phyloP scores from a whole-genome alignment of 345 rosid species.

The Salix udensis region DNA sequence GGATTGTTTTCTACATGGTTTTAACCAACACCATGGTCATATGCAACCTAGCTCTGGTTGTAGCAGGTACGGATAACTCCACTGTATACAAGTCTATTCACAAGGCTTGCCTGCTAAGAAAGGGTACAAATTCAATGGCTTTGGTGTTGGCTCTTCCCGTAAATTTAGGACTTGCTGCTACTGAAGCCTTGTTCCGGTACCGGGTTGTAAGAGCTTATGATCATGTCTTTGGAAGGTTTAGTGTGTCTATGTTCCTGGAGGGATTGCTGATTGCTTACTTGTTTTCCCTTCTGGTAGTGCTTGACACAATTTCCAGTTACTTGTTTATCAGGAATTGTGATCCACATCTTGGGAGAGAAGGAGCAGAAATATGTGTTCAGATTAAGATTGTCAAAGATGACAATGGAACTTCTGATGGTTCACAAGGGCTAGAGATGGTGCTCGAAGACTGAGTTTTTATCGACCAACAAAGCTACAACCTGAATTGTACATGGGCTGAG shows the following conservation, averaged over 20 bases:
- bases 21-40: constrained; percentile 7
- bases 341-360: not conserved
- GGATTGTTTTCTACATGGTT: not conserved
- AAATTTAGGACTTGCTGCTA: constrained; percentile 28
- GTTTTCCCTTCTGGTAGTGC: constrained; percentile 33
- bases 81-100: constrained; percentile 23
- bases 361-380: not conserved
- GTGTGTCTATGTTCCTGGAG: constrained; percentile 23
- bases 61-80: constrained; percentile 20
- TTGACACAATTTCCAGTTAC: constrained; percentile 39
- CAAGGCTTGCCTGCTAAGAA: constrained; percentile 23
- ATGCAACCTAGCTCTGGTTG: constrained; percentile 34
- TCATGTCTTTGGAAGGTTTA: not conserved
- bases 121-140: constrained; percentile 15
- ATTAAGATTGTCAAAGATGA: too few species aligned
- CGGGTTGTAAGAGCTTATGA: constrained; percentile 16
- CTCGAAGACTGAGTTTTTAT: too few species aligned
- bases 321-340: constrained; percentile 23
- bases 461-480: too few species aligned
- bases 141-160: constrained; percentile 27
- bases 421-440: not conserved
- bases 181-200: constrained; percentile 33
- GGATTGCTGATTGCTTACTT: constrained; percentile 29
- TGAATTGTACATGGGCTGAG: too few species aligned
- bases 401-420: not conserved